Percentiles rank a stretch among this genome's conserved stretches.
Evolutionary conservation across 2,329 filamentous ascomycete genomes (phyloP).

Genomic region (Ceratocystis cubensis): DNA sequence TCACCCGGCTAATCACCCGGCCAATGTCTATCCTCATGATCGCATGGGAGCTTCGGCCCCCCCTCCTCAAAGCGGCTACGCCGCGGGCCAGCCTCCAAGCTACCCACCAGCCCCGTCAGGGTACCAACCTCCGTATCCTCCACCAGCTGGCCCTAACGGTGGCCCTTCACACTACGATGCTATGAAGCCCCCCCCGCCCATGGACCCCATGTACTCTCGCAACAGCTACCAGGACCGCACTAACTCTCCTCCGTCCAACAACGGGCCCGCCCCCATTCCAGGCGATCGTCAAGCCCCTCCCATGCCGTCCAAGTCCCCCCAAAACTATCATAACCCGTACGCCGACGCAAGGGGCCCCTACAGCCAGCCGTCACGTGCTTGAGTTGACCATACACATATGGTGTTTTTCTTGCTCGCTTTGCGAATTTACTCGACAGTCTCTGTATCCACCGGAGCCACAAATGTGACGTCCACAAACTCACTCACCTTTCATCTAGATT

Average conservation of each 20-base stretch:
- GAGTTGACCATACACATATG: not conserved
- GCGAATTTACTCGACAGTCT: not conserved
- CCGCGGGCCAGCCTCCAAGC: conserved; percentile 19
- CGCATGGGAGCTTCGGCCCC: conserved; percentile 17
- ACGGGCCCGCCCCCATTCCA: conserved; percentile 7
- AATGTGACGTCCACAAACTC: not conserved
- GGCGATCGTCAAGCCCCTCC: conserved; percentile 10
- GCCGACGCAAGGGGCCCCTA: conserved; percentile 17
- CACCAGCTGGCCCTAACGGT: not conserved
- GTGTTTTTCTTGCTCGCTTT: not conserved
- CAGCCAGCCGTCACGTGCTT: conserved; percentile 7
- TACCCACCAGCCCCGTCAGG: conserved; percentile 12
- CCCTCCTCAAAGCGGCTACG: conserved; percentile 18
- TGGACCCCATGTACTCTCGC: conserved; percentile 18
- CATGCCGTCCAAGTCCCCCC: conserved; percentile 17
- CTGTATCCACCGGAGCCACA: not conserved
- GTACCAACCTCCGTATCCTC: conserved; percentile 9
- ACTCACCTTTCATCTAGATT: not conserved
- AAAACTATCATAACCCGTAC: conserved; percentile 18
- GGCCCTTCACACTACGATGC: conserved; percentile 17
- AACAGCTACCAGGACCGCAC: conserved; percentile 18
- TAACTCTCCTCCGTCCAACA: conserved; percentile 16
- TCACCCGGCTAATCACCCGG: conserved; percentile 14
- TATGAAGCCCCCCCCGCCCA: conserved; percentile 8
- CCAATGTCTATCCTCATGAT: conserved; percentile 13